phyloP scores from a whole-genome alignment of 1,284 basidiomycete genomes.

The Cystobasidiaceae sp. region DNA sequence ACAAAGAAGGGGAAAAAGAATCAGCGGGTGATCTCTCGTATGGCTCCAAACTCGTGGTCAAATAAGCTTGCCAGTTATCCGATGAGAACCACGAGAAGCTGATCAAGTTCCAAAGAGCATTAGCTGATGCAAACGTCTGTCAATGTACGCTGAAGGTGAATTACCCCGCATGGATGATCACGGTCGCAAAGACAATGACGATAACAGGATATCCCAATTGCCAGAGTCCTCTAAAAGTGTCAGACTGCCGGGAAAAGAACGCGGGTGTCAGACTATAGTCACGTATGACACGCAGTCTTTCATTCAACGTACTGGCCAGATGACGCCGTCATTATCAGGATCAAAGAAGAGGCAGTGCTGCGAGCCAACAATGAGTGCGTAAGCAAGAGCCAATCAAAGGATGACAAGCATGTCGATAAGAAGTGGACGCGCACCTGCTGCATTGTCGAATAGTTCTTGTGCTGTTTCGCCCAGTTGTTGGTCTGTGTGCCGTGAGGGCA shows the following conservation, averaged over 20 bases:
- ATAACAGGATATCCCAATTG: slow-evolving; percentile 41
- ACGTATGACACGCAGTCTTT: not conserved
- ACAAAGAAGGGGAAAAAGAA: not conserved
- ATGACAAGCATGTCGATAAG: not conserved
- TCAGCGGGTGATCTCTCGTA: too few relatives aligned
- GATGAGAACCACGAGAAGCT: slow-evolving; percentile 29
- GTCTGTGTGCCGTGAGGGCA: slow-evolving; percentile 30
- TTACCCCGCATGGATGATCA: slow-evolving; percentile 42
- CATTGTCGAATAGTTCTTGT: slow-evolving; percentile 34
- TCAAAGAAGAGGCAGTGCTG: slow-evolving; percentile 43
- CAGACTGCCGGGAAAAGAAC: slow-evolving; percentile 14
- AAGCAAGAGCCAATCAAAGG: not conserved
- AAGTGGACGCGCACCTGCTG: slow-evolving; percentile 30
- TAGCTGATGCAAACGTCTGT: slow-evolving; percentile 25
- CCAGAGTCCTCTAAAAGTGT: slow-evolving; percentile 42
- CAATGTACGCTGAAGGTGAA: slow-evolving; percentile 42
- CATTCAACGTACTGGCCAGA: slow-evolving; percentile 40
- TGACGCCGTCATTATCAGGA: slow-evolving; percentile 44
- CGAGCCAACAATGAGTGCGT: not conserved
- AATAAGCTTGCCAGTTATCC: slow-evolving; percentile 8
- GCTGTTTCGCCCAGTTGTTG: slow-evolving; percentile 36
- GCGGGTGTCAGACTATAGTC: not conserved
- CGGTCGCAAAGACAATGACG: slow-evolving; percentile 40
- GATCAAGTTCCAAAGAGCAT: not conserved
- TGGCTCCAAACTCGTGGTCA: too few relatives aligned